A percentile compares a stretch with the other conserved stretches of the same genome.
Conservation (phyloP, 1,284 basidiomycete genomes). For the Afroboletus lepidellus region DNA sequence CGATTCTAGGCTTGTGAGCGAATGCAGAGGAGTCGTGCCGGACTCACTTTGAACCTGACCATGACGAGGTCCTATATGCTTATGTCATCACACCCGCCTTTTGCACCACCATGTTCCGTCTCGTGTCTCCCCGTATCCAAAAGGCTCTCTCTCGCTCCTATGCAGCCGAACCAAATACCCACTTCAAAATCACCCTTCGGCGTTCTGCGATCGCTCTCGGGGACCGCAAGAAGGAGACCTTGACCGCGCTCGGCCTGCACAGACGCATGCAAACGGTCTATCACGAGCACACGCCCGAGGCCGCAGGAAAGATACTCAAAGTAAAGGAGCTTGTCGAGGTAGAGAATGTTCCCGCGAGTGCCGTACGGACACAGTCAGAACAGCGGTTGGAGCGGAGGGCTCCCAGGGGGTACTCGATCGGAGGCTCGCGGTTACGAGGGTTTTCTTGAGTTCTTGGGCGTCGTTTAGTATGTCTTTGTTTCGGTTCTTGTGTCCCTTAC, state of each 20-base stretch:
- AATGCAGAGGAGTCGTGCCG: background rate
- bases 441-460: slow-evolving; percentile 17
- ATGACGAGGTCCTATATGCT: slow-evolving; percentile 12
- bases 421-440: slow-evolving; percentile 19
- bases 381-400: slow-evolving; percentile 64
- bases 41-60: slow-evolving; percentile 31
- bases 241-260: slow-evolving; percentile 76
- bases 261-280: slow-evolving; percentile 81
- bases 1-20: slow-evolving; percentile 52
- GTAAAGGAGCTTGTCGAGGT: slow-evolving; percentile 89
- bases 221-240: slow-evolving; percentile 66
- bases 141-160: slow-evolving; percentile 12
- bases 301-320: slow-evolving; percentile 78
- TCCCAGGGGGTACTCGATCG: slow-evolving; percentile 63
- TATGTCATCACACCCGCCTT: slow-evolving; percentile 17
- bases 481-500: background rate
- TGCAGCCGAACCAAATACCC: slow-evolving; percentile 47
- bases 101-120: background rate
- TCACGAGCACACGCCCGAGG: slow-evolving; percentile 66
- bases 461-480: slow-evolving; percentile 8
- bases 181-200: slow-evolving; percentile 82
- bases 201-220: slow-evolving; percentile 83
- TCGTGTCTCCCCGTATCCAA: slow-evolving; percentile 1
- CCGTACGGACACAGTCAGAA: slow-evolving; percentile 65
- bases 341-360: slow-evolving; percentile 67